Base-by-base conservation (phyloP, 2,329 filamentous ascomycete genomes). In the Colletotrichum sublineola region DNA sequence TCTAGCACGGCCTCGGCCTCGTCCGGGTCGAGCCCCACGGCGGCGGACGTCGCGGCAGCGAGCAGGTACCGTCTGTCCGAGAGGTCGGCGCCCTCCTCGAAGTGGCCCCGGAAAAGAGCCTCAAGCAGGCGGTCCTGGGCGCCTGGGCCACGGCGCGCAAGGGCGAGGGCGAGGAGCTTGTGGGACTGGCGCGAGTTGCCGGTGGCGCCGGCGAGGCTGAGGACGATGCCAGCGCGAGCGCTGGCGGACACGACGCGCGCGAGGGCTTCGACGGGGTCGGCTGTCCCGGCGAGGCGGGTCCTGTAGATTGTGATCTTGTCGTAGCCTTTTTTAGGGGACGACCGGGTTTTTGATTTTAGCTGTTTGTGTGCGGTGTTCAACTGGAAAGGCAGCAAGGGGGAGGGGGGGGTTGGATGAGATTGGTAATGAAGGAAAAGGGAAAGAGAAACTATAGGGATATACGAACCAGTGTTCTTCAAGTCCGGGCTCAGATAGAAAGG, bases 121-220 rank as follows among this genome's bases (percentile, higher is more conserved):
- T 84, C 80, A 14, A 86, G 80, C 15, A 86, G 79, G 14, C 78
- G 78, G 44, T 83, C 77, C 75, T 86, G 84, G 8, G 79, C 78
- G 0, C 71, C 73, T 4, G 79, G 78, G 18, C 52, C 68, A 3
- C 55, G 42, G 36, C 20, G 4, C 55, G 12, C n/a, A 24, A 84
- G 80, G 11, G 83, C 82, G 29, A 85, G 80, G 18, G 84, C 81
- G 29, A 86, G 77, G n/a, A 88, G 82, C 73, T 84, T 83, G 78
- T 88, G 87, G 2, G 83, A 82, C 73, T 81, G 79, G 50, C 83
- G 82, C 18, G 84, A 83, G 63, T 83, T 84, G 12, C 87, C 86
- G 31, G 83, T 84, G 11, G 68, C 76, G 24, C 86, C 85, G 46
- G 40, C 18, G 8, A 69, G n/a, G 76, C 77, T 78, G 71, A 87